A percentile compares a stretch with the other conserved stretches of the same genome.
phyloP scores from a whole-genome alignment of 306 rosid species.

The Myrica gale region DNA sequence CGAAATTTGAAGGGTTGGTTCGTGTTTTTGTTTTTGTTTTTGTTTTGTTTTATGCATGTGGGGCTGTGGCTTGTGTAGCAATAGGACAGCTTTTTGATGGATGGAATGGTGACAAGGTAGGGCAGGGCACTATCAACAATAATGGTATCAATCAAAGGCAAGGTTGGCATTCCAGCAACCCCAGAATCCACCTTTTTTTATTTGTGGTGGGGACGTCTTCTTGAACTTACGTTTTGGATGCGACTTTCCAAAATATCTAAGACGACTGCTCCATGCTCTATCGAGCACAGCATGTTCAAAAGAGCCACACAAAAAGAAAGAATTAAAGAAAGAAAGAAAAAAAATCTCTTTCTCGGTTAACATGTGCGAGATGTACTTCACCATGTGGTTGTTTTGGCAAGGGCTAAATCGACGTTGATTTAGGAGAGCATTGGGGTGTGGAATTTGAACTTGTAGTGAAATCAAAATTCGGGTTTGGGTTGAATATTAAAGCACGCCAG shows the following conservation, averaged over 20 bases:
- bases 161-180: conserved; percentile 34
- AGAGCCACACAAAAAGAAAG: not conserved
- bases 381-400: not conserved
- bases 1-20: conserved; percentile 35
- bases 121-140: conserved; percentile 54
- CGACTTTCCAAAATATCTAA: not conserved
- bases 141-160: conserved; percentile 24
- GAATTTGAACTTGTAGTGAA: not conserved
- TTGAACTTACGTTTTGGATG: conserved; percentile 12
- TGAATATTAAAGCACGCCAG: not conserved
- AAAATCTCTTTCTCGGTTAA: not conserved
- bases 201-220: conserved; percentile 26
- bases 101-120: conserved; percentile 67
- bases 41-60: too few relatives aligned
- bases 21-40: too few relatives aligned
- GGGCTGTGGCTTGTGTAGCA: conserved; percentile 43
- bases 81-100: conserved; percentile 37
- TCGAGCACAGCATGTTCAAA: conserved; percentile 32
- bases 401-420: not conserved
- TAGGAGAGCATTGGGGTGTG: not conserved
- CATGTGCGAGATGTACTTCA: not conserved
- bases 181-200: conserved; percentile 10
- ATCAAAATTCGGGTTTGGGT: not conserved
- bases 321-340: too few relatives aligned
- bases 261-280: conserved; percentile 19